phyloP scores from a whole-genome alignment of 2,329 filamentous ascomycete species.

The Colletotrichum lindemuthianum region DNA sequence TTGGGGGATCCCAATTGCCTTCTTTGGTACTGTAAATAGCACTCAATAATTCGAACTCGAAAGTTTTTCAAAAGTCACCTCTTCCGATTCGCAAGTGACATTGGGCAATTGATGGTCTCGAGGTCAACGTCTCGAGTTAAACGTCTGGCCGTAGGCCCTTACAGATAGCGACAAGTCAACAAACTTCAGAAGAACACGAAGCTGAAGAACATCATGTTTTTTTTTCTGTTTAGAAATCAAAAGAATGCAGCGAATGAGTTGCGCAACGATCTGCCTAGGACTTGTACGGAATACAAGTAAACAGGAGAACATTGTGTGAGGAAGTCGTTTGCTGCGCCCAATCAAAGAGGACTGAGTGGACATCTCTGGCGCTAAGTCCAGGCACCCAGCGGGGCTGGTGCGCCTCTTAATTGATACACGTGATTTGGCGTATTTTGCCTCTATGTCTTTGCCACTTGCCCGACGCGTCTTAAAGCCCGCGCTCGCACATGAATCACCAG shows the following conservation, averaged over 20 bases:
- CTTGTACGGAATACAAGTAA: too few species aligned
- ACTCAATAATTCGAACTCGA: not conserved
- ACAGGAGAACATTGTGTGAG: not conserved
- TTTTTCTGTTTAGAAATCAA: too few species aligned
- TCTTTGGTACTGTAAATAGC: slow-evolving; percentile 3
- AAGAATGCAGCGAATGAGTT: too few species aligned
- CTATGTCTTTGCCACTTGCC: slow-evolving; percentile 40
- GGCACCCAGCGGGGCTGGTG: slow-evolving; percentile 15
- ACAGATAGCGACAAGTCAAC: too few species aligned
- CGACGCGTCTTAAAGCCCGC: slow-evolving; percentile 45
- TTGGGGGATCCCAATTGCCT: not conserved
- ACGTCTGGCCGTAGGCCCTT: too few species aligned
- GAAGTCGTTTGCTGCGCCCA: not conserved
- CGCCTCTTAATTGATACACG: slow-evolving; percentile 40
- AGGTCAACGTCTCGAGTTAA: too few species aligned
- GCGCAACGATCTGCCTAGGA: too few species aligned
- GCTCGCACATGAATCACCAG: slow-evolving; percentile 4
- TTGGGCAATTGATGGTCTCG: too few species aligned
- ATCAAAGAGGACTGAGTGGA: not conserved
- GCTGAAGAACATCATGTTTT: too few species aligned
- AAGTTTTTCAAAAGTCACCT: not conserved
- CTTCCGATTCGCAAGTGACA: too few species aligned
- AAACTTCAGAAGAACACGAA: too few species aligned
- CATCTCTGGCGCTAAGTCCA: slow-evolving; percentile 11
- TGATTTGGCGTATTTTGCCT: slow-evolving; percentile 50